Evolutionary conservation across 2,329 filamentous ascomycete genomes (phyloP).

Genomic region (Hypoxylon sp.): DNA sequence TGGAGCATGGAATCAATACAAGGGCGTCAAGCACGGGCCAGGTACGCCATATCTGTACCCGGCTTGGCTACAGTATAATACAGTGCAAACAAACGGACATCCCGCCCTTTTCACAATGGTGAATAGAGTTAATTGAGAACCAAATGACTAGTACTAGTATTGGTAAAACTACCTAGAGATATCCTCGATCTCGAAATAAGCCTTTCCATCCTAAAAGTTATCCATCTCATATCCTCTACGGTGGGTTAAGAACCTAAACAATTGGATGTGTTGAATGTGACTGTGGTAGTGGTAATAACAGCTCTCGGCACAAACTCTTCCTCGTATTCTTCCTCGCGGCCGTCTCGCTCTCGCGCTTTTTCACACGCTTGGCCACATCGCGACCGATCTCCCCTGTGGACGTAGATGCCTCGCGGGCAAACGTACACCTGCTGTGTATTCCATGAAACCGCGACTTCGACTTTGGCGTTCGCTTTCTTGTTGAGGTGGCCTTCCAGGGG

Average conservation of each 20-base stretch:
- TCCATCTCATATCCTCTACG: too few relatives aligned
- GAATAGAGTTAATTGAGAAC: too few relatives aligned
- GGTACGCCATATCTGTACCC: constrained; percentile 1
- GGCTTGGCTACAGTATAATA: constrained; percentile 25
- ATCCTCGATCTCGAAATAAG: too few relatives aligned
- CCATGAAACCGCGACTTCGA: constrained; percentile 30
- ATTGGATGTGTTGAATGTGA: constrained; percentile 16
- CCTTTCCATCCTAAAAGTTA: too few relatives aligned
- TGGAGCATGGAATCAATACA: constrained; percentile 25
- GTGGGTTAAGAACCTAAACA: too few relatives aligned
- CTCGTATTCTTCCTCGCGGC: constrained; percentile 8
- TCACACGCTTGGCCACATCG: constrained; percentile 39
- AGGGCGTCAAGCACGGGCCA: constrained; percentile 33
- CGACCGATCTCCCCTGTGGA: constrained; percentile 43
- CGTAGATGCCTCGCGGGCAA: constrained; percentile 48
- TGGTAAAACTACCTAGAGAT: too few relatives aligned
- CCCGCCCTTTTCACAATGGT: not conserved
- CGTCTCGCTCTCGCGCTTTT: constrained; percentile 3
- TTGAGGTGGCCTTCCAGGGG: not conserved
- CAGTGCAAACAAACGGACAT: constrained; percentile 1
- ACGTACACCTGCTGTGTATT: constrained; percentile 60
- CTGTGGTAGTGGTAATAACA: constrained; percentile 17
- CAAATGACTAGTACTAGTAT: too few relatives aligned
- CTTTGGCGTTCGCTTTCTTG: not conserved
- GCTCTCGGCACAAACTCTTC: constrained; percentile 16